Evolutionary conservation across 2,329 filamentous ascomycete species (phyloP).

Genomic region (Lithohypha guttulata): DNA sequence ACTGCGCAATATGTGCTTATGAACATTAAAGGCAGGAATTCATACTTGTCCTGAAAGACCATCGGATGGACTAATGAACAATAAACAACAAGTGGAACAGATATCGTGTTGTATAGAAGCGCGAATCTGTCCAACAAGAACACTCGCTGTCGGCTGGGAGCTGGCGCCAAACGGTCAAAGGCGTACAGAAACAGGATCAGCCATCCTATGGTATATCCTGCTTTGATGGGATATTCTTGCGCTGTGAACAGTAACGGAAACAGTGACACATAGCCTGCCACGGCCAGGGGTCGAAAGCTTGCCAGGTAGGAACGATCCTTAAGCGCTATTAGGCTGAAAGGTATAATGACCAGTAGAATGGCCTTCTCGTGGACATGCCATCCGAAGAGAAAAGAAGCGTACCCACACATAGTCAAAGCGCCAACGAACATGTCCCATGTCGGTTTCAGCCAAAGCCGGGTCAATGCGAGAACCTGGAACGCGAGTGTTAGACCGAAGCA

Average conservation of each 20-base stretch:
- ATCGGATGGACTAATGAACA: slow-evolving; percentile 73
- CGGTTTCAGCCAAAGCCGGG: slow-evolving; percentile 70
- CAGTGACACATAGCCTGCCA: slow-evolving; percentile 87
- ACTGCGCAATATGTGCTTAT: slow-evolving; percentile 88
- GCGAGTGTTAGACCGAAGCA: slow-evolving; percentile 76
- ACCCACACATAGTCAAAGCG: slow-evolving; percentile 82
- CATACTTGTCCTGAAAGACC: slow-evolving; percentile 71
- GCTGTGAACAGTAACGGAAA: slow-evolving; percentile 90
- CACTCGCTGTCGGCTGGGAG: slow-evolving; percentile 65
- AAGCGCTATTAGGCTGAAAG: slow-evolving; percentile 84
- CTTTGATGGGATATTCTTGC: slow-evolving; percentile 89
- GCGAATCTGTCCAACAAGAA: slow-evolving; percentile 89
- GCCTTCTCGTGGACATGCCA: slow-evolving; percentile 99
- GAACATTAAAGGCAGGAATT: slow-evolving; percentile 95
- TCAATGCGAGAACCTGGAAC: slow-evolving; percentile 66
- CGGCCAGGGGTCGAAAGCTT: slow-evolving; percentile 82
- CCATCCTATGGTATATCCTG: slow-evolving; percentile 86
- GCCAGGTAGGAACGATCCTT: slow-evolving; percentile 82
- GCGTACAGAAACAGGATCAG: slow-evolving; percentile 71
- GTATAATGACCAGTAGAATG: slow-evolving; percentile 84
- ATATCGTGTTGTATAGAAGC: slow-evolving; percentile 76
- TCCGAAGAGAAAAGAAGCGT: slow-evolving; percentile 91
- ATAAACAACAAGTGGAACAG: slow-evolving; percentile 81
- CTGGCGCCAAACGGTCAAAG: slow-evolving; percentile 80
- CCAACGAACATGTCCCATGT: slow-evolving; percentile 86